A percentile compares a stretch with the other conserved stretches of the same genome.
Conservation (phyloP, 352 stramenopile genomes). For the Globisporangium nagaii region DNA sequence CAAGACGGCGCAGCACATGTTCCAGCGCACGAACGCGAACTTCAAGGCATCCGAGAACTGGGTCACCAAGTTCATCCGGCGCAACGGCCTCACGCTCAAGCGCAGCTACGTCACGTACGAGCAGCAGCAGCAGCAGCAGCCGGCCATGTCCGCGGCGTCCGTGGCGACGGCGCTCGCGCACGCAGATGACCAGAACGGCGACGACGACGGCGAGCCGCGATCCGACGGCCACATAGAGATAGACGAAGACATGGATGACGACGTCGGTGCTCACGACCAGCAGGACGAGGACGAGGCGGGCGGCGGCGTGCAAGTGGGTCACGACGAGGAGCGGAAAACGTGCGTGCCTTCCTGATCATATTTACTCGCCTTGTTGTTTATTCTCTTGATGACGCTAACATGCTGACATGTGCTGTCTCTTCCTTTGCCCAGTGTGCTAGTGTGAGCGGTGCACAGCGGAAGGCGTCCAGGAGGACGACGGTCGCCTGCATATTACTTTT, state of each 20-base stretch:
- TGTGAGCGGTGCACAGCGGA: too few species aligned
- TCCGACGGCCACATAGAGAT: conserved; percentile 4
- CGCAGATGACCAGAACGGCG: too few species aligned
- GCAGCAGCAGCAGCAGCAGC: conserved; percentile 22
- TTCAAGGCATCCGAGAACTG: conserved; percentile 83
- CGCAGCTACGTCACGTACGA: conserved; percentile 75
- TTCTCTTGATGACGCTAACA: neutral
- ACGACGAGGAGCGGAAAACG: conserved; percentile 10
- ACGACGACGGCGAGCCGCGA: neutral
- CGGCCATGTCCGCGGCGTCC: neutral
- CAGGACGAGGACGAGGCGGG: neutral
- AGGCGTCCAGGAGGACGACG: too few species aligned
- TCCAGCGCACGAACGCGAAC: conserved; percentile 58
- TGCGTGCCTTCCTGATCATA: neutral
- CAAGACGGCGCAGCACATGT: conserved; percentile 82
- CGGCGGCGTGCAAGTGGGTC: neutral
- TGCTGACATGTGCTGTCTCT: too few species aligned
- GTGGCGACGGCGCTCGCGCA: neutral
- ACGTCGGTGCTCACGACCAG: neutral
- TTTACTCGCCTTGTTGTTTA: neutral
- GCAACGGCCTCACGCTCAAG: conserved; percentile 71
- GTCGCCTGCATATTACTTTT: too few species aligned
- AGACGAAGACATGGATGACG: neutral
- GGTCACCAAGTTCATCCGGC: conserved; percentile 80
- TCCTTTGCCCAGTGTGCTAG: too few species aligned